Evolutionary conservation across 2,329 filamentous ascomycete species (phyloP), one percentile per base, ranked within the genome.

Genomic region (Scopulariopsis brevicaulis): DNA sequence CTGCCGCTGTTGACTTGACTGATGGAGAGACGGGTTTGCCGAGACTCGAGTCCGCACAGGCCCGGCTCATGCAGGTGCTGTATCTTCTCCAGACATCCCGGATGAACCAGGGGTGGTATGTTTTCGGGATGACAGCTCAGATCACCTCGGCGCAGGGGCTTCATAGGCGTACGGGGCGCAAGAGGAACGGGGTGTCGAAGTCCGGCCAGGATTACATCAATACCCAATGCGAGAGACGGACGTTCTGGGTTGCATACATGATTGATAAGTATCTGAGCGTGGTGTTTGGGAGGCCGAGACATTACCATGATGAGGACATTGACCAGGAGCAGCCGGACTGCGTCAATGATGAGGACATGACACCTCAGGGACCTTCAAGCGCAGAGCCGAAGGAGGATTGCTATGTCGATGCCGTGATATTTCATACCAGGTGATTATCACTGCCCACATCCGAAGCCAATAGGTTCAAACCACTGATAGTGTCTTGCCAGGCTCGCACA

Each of bases 221-320:
- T 3, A 66, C 68, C 0, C 80, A 86, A 59, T 78, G 80, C 50
- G 74, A 78, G 1, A 80, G 79, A 59, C 72, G 83, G 8, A 75
- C 78, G 0, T 85, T 86, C 55, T 86, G 83, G 83, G 77, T 77
- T 3, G 77, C 80, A 0, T 86, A 86, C 63, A 80, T 78, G 1
- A 68, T 86, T 1, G 83, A 86, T 63, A 82, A 82, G 43, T 85
- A 85, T 58, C 69, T 86, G 1, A 80, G 81, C 28, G 80, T 84
- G n/a, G 79, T 84, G 20, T 77, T 85, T 37, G 83, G 83, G 0
- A 73, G 83, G 6, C 83, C 83, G 1, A 68, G 80, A 7, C 74
- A 83, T 15, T 80, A 84, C 32, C 82, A 83, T 55, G 82, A 86
- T 52, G 80, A 84, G 37, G 81, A 86, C 55, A 82, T 84, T 54